A percentile compares a stretch with the other conserved stretches of the same genome.
Evolutionary conservation across 495 filamentous ascomycete species (phyloP).

Genomic region (Talaromyces nanjingensis): DNA sequence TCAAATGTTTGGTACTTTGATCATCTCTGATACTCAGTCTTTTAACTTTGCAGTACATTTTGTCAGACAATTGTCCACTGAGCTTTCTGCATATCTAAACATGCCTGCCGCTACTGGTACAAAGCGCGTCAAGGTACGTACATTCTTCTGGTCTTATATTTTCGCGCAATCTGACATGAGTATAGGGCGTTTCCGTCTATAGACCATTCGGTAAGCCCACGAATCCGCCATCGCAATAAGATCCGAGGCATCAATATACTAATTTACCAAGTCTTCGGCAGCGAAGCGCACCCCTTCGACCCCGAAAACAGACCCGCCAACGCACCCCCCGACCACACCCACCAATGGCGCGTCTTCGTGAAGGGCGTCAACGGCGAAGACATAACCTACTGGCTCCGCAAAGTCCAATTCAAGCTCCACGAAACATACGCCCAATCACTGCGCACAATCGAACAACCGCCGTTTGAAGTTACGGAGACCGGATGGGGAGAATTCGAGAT

Average conservation of each 20-base stretch:
- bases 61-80: background rate
- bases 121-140: constrained; percentile 52
- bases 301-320: constrained; percentile 56
- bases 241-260: background rate
- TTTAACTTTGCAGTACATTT: background rate
- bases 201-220: constrained; percentile 56
- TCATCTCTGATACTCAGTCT: background rate
- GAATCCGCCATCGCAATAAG: constrained; percentile 6
- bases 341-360: constrained; percentile 91
- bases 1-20: background rate
- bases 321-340: constrained; percentile 73
- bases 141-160: background rate
- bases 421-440: constrained; percentile 87
- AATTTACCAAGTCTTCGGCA: constrained; percentile 59
- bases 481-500: constrained; percentile 99
- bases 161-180: constrained; percentile 2
- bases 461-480: constrained; percentile 84
- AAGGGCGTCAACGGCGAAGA: constrained; percentile 77
- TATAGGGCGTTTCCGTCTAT: constrained; percentile 62
- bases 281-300: constrained; percentile 68
- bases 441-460: constrained; percentile 66
- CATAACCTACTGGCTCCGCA: constrained; percentile 91
- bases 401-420: constrained; percentile 96
- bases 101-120: constrained; percentile 52
- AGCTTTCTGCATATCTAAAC: background rate